These are phyloP conservation scores for Xylariomycetidae sp. DNA, from an alignment of 2,329 filamentous ascomycete species.

Conservation along the genomic window DNA sequence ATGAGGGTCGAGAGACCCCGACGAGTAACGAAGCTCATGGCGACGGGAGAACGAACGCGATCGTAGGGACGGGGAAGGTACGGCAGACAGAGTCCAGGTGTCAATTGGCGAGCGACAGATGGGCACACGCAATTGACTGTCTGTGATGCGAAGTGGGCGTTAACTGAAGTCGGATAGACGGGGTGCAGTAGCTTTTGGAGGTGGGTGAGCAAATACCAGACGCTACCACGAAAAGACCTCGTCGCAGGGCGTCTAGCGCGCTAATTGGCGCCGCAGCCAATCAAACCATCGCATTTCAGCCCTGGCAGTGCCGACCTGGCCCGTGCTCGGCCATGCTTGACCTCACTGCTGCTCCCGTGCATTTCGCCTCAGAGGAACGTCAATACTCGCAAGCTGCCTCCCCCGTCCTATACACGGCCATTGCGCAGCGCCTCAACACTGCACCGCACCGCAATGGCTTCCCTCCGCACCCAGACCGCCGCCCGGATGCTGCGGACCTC, in stretches of 20 bases:
- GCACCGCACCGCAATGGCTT: slow-evolving; percentile 8
- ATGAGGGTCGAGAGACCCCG: slow-evolving; percentile 97
- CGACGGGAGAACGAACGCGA: slow-evolving; percentile 41
- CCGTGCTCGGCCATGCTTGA: too few species aligned
- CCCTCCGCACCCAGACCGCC: slow-evolving; percentile 48
- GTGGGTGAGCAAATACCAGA: slow-evolving; percentile 21
- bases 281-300: slow-evolving; percentile 31
- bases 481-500: slow-evolving; percentile 46
- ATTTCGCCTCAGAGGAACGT: neutral
- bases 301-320: too few species aligned
- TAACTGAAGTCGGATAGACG: slow-evolving; percentile 13
- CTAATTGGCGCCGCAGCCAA: slow-evolving; percentile 33
- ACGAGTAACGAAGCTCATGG: slow-evolving; percentile 89
- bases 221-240: slow-evolving; percentile 44
- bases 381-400: too few species aligned
- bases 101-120: slow-evolving; percentile 28
- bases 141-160: slow-evolving; percentile 14
- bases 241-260: slow-evolving; percentile 34
- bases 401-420: too few species aligned
- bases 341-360: too few species aligned
- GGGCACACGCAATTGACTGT: slow-evolving; percentile 24
- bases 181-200: slow-evolving; percentile 11
- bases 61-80: slow-evolving; percentile 15
- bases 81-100: slow-evolving; percentile 24
- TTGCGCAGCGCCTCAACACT: slow-evolving; percentile 19